phyloP scores from a whole-genome alignment of 2,329 filamentous ascomycete genomes.

The Ustulina deusta region DNA sequence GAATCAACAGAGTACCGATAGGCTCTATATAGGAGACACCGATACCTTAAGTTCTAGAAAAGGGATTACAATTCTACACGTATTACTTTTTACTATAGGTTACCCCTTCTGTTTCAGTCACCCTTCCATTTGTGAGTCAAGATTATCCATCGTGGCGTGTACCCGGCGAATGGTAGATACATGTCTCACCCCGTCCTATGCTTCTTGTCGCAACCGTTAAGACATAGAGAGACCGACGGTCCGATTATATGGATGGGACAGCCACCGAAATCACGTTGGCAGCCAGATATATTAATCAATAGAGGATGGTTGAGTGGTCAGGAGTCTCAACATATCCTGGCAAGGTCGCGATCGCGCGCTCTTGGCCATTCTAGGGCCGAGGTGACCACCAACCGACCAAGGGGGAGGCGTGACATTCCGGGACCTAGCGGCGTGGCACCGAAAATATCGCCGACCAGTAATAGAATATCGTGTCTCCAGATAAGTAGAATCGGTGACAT shows the following conservation, averaged over 20 bases:
- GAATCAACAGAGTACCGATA: not conserved
- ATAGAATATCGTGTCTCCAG: not conserved
- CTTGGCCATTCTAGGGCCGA: not conserved
- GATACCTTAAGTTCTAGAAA: not conserved
- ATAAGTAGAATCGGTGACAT: not conserved
- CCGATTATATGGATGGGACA: slow-evolving; percentile 25
- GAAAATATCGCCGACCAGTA: slow-evolving; percentile 8
- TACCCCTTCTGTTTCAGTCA: slow-evolving; percentile 7
- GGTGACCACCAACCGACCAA: slow-evolving; percentile 3
- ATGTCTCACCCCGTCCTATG: slow-evolving; percentile 17
- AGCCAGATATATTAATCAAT: slow-evolving; percentile 18
- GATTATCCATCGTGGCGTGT: slow-evolving; percentile 3
- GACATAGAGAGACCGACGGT: slow-evolving; percentile 31
- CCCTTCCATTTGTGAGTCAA: slow-evolving; percentile 9
- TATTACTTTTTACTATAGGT: slow-evolving; percentile 13
- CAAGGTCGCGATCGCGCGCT: slow-evolving; percentile 2
- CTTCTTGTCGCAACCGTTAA: slow-evolving; percentile 2
- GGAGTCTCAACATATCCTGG: slow-evolving; percentile 21
- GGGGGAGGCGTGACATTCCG: slow-evolving; percentile 35
- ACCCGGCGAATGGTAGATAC: not conserved
- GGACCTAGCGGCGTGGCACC: slow-evolving; percentile 7
- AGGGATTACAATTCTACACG: not conserved
- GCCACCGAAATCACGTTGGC: slow-evolving; percentile 15
- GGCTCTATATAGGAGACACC: not conserved
- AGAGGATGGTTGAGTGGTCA: slow-evolving; percentile 8